Evolutionary conservation across 495 filamentous ascomycete species (phyloP).

Genomic region (Cudoniella acicularis): DNA sequence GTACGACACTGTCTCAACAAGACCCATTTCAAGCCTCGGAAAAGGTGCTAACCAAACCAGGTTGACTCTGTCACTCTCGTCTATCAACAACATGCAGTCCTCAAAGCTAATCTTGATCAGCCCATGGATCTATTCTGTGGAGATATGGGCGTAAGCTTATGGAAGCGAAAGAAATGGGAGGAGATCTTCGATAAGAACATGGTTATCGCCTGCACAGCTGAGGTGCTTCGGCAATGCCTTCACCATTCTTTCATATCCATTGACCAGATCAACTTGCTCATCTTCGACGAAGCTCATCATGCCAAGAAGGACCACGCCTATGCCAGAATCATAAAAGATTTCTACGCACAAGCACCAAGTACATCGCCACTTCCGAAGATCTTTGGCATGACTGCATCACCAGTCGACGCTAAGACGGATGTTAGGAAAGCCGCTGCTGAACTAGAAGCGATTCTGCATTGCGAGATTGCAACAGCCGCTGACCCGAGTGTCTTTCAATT

Average conservation of each 20-base stretch:
- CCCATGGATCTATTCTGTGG: conserved; percentile 78
- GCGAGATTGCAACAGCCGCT: conserved; percentile 76
- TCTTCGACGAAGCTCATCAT: conserved; percentile 97
- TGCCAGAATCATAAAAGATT: conserved; percentile 86
- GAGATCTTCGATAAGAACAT: conserved; percentile 65
- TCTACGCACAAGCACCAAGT: conserved; percentile 53
- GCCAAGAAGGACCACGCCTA: conserved; percentile 94
- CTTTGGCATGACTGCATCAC: conserved; percentile 97
- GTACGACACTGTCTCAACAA: conserved; percentile 27
- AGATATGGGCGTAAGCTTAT: conserved; percentile 62
- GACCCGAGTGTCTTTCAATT: conserved; percentile 59
- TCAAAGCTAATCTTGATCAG: conserved; percentile 80
- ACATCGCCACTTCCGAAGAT: conserved; percentile 63
- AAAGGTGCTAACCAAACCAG: conserved; percentile 2
- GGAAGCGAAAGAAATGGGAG: conserved; percentile 65
- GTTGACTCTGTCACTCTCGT: conserved; percentile 85
- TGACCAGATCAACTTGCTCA: conserved; percentile 79
- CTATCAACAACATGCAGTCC: conserved; percentile 82
- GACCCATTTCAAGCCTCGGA: not conserved
- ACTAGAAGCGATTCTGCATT: conserved; percentile 74
- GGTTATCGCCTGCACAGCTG: conserved; percentile 92
- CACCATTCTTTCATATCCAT: conserved; percentile 78
- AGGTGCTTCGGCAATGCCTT: conserved; percentile 77
- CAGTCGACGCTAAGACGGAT: conserved; percentile 79
- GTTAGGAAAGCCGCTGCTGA: conserved; percentile 67